phyloP scores from a whole-genome alignment of 441 rosid genomes.

The Jatropha multifida region DNA sequence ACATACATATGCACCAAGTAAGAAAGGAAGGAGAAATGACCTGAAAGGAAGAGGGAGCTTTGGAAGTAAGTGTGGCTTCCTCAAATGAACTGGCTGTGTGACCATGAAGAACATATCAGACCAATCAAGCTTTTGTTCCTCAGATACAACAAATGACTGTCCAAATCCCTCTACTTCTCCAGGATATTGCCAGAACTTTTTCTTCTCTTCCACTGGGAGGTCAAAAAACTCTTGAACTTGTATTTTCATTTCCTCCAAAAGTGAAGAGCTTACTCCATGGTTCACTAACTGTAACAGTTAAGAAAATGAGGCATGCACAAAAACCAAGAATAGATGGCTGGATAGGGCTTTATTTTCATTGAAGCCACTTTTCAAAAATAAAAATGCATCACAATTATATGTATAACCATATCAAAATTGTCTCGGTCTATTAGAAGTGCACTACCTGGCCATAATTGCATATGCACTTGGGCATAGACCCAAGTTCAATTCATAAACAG shows the following conservation, averaged over 20 bases:
- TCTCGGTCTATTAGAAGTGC: too few relatives aligned
- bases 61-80: slow-evolving; percentile 1
- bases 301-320: not conserved
- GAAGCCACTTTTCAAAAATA: not conserved
- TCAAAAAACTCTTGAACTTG: not conserved
- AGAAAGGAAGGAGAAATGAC: not conserved
- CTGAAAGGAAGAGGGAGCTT: slow-evolving; percentile 1
- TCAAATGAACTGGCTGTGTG: slow-evolving; percentile 1
- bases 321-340: too few relatives aligned
- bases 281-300: not conserved
- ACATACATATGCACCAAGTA: not conserved
- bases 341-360: not conserved
- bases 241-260: not conserved
- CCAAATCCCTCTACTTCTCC: not conserved
- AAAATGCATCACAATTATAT: too few relatives aligned
- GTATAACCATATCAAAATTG: too few relatives aligned
- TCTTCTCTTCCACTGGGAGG: slow-evolving; percentile 1
- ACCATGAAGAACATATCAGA: not conserved
- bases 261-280: not conserved
- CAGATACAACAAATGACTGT: not conserved
- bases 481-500: too few relatives aligned
- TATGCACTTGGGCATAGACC: too few relatives aligned
- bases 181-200: not conserved
- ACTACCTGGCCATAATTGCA: too few relatives aligned
- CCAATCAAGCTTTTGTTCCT: slow-evolving; percentile 2